phyloP scores from a whole-genome alignment of 345 rosid genomes.

The Citrus australasica region DNA sequence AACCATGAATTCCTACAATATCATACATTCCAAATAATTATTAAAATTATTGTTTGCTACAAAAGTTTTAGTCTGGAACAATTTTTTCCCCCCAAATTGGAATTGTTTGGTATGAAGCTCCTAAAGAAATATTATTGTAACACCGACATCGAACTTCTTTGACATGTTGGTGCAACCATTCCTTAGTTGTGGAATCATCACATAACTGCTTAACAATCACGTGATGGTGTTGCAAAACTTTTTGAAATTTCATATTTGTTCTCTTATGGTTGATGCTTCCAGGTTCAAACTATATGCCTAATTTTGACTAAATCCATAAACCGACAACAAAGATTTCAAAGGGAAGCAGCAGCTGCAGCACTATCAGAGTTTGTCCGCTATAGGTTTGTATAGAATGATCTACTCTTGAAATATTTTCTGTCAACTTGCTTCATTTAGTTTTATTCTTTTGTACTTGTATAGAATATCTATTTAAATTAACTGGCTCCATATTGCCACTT shows the following conservation, averaged over 20 bases:
- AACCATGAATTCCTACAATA: background rate
- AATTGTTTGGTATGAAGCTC: background rate
- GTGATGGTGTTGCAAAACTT: background rate
- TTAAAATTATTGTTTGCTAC: background rate
- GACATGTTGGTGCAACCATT: background rate
- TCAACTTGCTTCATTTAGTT: background rate
- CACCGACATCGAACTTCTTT: background rate
- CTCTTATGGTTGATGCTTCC: conserved; percentile 16
- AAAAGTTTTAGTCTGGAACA: background rate
- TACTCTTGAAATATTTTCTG: background rate
- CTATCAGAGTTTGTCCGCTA: conserved; percentile 85
- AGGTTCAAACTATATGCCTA: conserved; percentile 74
- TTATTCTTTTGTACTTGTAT: background rate
- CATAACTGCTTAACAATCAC: background rate
- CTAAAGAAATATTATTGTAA: background rate
- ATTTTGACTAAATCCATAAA: conserved; percentile 73
- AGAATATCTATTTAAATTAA: background rate
- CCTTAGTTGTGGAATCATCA: background rate
- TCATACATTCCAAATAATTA: background rate
- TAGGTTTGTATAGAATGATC: conserved; percentile 46
- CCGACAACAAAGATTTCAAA: conserved; percentile 64
- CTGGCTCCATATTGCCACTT: background rate
- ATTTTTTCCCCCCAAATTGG: background rate
- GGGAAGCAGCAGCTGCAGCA: conserved; percentile 98
- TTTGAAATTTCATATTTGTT: conserved; percentile 2